A percentile compares a stretch with the other conserved stretches of the same genome.
phyloP scores from a whole-genome alignment of 495 filamentous ascomycete genomes.

The Penicillium cosmopolitanum region DNA sequence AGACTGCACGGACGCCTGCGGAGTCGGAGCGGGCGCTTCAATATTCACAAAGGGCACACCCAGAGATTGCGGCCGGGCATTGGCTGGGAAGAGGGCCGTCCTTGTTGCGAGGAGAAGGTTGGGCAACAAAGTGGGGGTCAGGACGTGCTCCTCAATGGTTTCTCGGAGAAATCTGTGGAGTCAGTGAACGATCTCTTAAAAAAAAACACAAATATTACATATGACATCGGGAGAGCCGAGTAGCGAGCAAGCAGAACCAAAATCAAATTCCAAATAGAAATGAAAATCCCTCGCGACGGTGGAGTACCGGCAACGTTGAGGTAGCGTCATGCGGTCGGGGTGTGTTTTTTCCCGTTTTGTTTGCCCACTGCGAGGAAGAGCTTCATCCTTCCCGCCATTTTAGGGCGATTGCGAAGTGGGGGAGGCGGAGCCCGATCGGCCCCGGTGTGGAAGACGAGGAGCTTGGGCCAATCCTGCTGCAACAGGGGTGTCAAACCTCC shows the following conservation, averaged over 20 bases:
- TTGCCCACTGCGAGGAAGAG: slow-evolving; percentile 13
- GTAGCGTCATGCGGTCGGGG: slow-evolving; percentile 5
- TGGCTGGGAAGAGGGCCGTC: slow-evolving; percentile 78
- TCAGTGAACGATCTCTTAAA: slow-evolving; percentile 15
- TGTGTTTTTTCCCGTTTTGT: slow-evolving; percentile 14
- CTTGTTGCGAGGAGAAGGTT: slow-evolving; percentile 72
- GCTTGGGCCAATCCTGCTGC: slow-evolving; percentile 40
- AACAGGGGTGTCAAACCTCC: slow-evolving; percentile 23
- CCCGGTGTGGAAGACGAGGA: slow-evolving; percentile 31
- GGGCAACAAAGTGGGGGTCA: slow-evolving; percentile 70
- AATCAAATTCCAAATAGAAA: slow-evolving; percentile 22
- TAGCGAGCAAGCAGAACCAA: slow-evolving; percentile 9
- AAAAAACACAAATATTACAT: slow-evolving; percentile 25
- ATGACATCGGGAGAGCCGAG: slow-evolving; percentile 25
- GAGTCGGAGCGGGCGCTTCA: slow-evolving; percentile 29
- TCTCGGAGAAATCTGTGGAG: slow-evolving; percentile 72
- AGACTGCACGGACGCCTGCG: slow-evolving; percentile 35
- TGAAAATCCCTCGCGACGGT: slow-evolving; percentile 26
- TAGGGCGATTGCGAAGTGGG: slow-evolving; percentile 26
- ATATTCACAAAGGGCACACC: slow-evolving; percentile 27
- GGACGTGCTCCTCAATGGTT: slow-evolving; percentile 64
- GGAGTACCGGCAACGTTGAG: slow-evolving; percentile 24
- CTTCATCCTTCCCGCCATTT: slow-evolving; percentile 19
- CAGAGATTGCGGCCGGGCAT: slow-evolving; percentile 51
- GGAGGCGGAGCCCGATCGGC: slow-evolving; percentile 36